phyloP scores from a whole-genome alignment of 768 basidiomycete genomes.

The Phylloporus arenicola region DNA sequence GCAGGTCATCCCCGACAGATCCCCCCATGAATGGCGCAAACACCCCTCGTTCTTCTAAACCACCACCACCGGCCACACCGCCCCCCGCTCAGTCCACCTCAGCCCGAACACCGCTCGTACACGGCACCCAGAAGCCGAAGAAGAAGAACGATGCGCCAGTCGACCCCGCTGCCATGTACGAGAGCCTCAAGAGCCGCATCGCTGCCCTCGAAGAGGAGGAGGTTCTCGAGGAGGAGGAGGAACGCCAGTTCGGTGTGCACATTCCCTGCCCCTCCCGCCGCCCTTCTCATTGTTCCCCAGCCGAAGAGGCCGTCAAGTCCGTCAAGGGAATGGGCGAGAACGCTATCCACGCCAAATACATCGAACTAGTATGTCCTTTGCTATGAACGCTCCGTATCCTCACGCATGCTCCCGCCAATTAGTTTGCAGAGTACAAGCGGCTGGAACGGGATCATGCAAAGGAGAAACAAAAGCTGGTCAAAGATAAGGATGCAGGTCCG shows the following conservation, averaged over 20 bases:
- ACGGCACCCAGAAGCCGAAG: slow-evolving; percentile 53
- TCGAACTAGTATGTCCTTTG: slow-evolving; percentile 65
- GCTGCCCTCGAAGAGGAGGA: slow-evolving; percentile 87
- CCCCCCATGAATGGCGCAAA: slow-evolving; percentile 46
- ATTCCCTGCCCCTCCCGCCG: neutral
- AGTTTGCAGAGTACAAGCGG: slow-evolving; percentile 88
- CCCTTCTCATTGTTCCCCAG: slow-evolving; percentile 35
- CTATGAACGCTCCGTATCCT: slow-evolving; percentile 15
- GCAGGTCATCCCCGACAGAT: slow-evolving; percentile 10
- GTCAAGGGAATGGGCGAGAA: slow-evolving; percentile 81
- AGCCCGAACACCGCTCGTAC: slow-evolving; percentile 29
- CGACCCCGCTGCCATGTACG: slow-evolving; percentile 84
- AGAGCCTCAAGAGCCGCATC: slow-evolving; percentile 82
- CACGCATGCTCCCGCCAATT: slow-evolving; percentile 21
- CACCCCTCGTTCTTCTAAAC: slow-evolving; percentile 39
- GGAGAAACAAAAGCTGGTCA: slow-evolving; percentile 85
- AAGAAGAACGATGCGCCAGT: slow-evolving; percentile 61
- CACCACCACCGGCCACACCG: slow-evolving; percentile 57
- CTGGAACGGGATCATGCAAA: slow-evolving; percentile 85
- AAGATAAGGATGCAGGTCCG: slow-evolving; percentile 86
- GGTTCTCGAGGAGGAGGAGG: slow-evolving; percentile 83
- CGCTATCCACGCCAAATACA: slow-evolving; percentile 79
- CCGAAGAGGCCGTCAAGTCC: slow-evolving; percentile 83
- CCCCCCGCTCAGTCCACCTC: slow-evolving; percentile 34
- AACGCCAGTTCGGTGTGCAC: slow-evolving; percentile 64